These are phyloP conservation scores for Melastoma malabathricum DNA, from an alignment of 345 rosid species.

Conservation along the genomic window DNA sequence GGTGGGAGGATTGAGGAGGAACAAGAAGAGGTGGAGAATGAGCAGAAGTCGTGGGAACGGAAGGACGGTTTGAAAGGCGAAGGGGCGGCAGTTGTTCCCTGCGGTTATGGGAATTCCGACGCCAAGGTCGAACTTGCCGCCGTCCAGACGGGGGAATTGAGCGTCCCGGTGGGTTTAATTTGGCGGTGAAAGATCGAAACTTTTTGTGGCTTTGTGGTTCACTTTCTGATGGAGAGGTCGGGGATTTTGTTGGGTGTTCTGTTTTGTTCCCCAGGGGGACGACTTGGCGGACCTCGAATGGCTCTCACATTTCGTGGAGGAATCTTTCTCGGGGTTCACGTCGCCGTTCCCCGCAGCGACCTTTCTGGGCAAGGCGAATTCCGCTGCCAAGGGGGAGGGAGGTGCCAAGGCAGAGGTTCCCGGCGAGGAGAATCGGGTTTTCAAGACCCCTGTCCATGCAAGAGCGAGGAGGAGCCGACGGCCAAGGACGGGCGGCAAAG, in stretches of 20 bases:
- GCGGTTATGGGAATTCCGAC: background rate
- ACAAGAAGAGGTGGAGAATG: background rate
- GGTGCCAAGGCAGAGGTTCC: slow-evolving; percentile 5
- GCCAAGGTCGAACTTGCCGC: too few species aligned
- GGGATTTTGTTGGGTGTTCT: background rate
- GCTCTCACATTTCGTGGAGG: slow-evolving; percentile 85
- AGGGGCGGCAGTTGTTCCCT: background rate
- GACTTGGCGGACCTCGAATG: slow-evolving; percentile 72
- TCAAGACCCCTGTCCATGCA: slow-evolving; percentile 16
- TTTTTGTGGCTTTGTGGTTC: background rate
- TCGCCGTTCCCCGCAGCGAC: slow-evolving; percentile 17
- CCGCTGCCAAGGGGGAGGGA: slow-evolving; percentile 14
- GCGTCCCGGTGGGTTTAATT: background rate
- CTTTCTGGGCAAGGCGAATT: slow-evolving; percentile 10
- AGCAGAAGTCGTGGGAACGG: slow-evolving; percentile 6
- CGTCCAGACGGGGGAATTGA: background rate
- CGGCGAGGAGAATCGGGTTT: slow-evolving; percentile 1
- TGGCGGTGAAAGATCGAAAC: background rate
- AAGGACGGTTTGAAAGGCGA: background rate
- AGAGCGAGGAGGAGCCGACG: slow-evolving; percentile 78
- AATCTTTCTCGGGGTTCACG: slow-evolving; percentile 53
- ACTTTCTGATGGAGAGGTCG: slow-evolving; percentile 9
- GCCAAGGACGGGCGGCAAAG: slow-evolving; percentile 34
- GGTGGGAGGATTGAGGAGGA: slow-evolving; percentile 12
- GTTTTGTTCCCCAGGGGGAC: slow-evolving; percentile 36